Evolutionary conservation across 352 stramenopile species (phyloP), one percentile per base, ranked within the genome.

Genomic region (Phytophthora pseudosyringae): DNA sequence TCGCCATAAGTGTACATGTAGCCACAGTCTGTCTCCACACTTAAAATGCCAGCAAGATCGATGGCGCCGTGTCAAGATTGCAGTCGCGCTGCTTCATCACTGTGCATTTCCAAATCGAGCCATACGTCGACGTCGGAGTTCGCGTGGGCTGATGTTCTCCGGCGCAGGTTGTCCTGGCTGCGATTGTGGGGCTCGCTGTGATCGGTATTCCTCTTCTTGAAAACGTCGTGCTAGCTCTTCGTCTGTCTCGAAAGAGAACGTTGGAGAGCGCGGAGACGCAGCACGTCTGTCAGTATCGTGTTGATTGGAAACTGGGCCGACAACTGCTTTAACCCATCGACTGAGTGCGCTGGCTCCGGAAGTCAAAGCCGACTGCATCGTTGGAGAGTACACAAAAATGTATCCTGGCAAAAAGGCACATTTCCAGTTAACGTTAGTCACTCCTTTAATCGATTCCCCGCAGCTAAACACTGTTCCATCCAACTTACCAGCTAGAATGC

Each of bases 401-500:
- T 76, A 76, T 41, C 68, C 68, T 76, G 6, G 56, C 33, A 47
- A 44, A 38, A 15, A 50, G 28, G 16, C 18, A 59, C n/a, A n/a
- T n/a, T n/a, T n/a, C n/a, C n/a, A 7, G 40, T 33, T 15, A 7
- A 32, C 28, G 29, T 51, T 29, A 55, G 15, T 28, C 39, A n/a
- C n/a, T n/a, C n/a, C n/a, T n/a, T n/a, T n/a, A n/a, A n/a, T 41
- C 9, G 3, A 29, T 29, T 31, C 40, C 26, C 5, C n/a, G 26
- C 32, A 45, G 36, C 33, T 29, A 39, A 32, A 33, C 10, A 18
- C 29, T 3, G 31, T 29, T 21, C 8, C 33, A 48, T 47, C 28
- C n/a, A 3, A 52, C 67, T 38, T 46, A 75, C 91, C 91, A 49
- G 89, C 90, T 1, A 96, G 44, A 41, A 97, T 96, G 11, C 91